These are phyloP conservation scores for Gossypium trilobum DNA, from an alignment of 441 rosid species.

Conservation along the genomic window DNA sequence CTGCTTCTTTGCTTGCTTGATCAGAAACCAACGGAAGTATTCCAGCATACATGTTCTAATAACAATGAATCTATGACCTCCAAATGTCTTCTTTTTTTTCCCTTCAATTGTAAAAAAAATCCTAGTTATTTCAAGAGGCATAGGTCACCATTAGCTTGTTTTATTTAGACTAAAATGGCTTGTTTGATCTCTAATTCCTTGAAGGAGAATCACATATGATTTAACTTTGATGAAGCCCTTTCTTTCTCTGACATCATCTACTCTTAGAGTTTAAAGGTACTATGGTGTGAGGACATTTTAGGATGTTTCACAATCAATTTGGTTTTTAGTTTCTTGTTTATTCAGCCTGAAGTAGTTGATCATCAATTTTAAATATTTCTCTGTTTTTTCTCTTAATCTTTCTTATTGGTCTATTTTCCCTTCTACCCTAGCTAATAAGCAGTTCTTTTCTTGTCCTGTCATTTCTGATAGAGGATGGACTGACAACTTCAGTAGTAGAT, in stretches of 20 bases:
- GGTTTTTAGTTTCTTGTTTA: not conserved
- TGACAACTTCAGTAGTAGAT: slow-evolving; percentile 42
- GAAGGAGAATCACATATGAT: not conserved
- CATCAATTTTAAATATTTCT: slow-evolving; percentile 4
- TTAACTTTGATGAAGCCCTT: slow-evolving; percentile 4
- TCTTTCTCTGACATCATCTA: not conserved
- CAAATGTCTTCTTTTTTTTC: not conserved
- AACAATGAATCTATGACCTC: not conserved
- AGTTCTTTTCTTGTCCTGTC: slow-evolving; percentile 7
- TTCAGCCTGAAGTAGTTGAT: not conserved
- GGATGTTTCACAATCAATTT: not conserved
- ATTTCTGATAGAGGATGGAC: slow-evolving; percentile 39
- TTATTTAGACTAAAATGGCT: slow-evolving; percentile 1
- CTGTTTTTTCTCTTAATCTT: not conserved
- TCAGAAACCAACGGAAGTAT: not conserved
- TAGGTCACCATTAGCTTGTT: not conserved
- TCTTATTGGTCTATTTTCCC: not conserved
- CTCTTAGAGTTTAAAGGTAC: not conserved
- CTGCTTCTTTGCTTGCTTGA: not conserved
- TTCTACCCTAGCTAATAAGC: not conserved
- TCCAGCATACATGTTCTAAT: not conserved
- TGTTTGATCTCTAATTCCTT: not conserved
- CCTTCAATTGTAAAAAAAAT: not conserved
- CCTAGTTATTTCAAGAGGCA: not conserved
- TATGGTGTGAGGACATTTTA: slow-evolving; percentile 1